phyloP scores from a whole-genome alignment of 2,329 filamentous ascomycete genomes.

The Venturia pyrina region DNA sequence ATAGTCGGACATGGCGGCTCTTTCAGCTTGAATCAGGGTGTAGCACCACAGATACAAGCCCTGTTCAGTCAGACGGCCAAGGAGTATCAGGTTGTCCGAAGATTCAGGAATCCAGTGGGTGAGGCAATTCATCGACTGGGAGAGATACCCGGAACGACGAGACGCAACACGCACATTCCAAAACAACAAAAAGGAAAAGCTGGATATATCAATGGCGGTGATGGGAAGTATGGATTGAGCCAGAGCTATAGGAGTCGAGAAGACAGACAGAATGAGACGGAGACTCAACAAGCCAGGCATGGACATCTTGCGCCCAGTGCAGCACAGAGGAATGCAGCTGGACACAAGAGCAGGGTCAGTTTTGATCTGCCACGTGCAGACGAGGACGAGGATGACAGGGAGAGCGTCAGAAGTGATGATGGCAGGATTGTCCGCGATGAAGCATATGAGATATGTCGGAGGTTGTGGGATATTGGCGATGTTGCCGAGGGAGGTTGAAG shows the following conservation, averaged over 20 bases:
- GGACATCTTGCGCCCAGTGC: not conserved
- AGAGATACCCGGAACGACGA: constrained; percentile 37
- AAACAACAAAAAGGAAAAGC: not conserved
- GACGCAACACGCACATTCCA: constrained; percentile 18
- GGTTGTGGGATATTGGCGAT: constrained; percentile 14
- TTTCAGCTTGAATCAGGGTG: constrained; percentile 13
- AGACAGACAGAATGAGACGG: not conserved
- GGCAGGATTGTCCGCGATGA: constrained; percentile 7
- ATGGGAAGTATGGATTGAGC: not conserved
- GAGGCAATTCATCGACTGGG: constrained; percentile 49
- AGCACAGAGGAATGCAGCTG: not conserved
- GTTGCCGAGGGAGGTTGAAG: not conserved
- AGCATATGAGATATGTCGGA: constrained; percentile 13
- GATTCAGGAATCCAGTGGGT: constrained; percentile 61
- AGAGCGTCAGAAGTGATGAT: not conserved
- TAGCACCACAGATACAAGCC: constrained; percentile 42
- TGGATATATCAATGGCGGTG: not conserved
- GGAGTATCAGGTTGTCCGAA: constrained; percentile 64
- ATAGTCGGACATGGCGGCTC: constrained; percentile 21
- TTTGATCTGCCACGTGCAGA: constrained; percentile 12
- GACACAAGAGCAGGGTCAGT: constrained; percentile 11
- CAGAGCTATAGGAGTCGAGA: constrained; percentile 4
- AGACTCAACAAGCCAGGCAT: not conserved
- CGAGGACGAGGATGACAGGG: constrained; percentile 4
- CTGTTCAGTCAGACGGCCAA: constrained; percentile 58